Conservation (phyloP, 2,329 filamentous ascomycete species). For the Ambrosiella xylebori region DNA sequence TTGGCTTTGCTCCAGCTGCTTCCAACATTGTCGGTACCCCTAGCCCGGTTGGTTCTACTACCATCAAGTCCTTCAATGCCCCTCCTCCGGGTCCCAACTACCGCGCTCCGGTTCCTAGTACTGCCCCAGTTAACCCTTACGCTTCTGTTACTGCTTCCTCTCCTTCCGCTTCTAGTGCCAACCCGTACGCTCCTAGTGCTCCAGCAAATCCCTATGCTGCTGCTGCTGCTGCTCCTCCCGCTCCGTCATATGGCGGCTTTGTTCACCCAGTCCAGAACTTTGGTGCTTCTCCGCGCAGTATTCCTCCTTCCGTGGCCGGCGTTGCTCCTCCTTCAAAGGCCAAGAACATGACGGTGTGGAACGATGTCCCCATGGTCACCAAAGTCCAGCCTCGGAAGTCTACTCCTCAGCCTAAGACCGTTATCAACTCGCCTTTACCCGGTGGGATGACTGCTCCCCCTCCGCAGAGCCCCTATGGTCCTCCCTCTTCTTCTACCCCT, state of each 20-base stretch:
- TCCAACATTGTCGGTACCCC: constrained; percentile 7
- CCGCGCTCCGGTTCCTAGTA: constrained; percentile 3
- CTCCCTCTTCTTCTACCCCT: constrained; percentile 47
- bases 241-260: constrained; percentile 12
- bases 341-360: constrained; percentile 70
- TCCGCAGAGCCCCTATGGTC: constrained; percentile 40
- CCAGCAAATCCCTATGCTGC: not conserved
- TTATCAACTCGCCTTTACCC: constrained; percentile 60
- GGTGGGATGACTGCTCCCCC: constrained; percentile 42
- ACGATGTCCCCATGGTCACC: constrained; percentile 76
- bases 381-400: constrained; percentile 52
- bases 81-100: constrained; percentile 21
- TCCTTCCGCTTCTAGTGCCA: constrained; percentile 17
- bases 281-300: constrained; percentile 34
- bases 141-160: constrained; percentile 27
- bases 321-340: constrained; percentile 44
- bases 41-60: constrained; percentile 4
- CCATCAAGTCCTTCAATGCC: constrained; percentile 4
- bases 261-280: constrained; percentile 18
- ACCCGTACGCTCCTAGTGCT: constrained; percentile 12
- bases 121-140: constrained; percentile 23
- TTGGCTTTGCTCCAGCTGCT: constrained; percentile 1
- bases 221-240: not conserved
- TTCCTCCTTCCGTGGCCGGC: constrained; percentile 36
- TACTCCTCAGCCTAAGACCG: constrained; percentile 48